phyloP scores from a whole-genome alignment of 2,329 filamentous ascomycete species.

The Trichoderma oligosporum region DNA sequence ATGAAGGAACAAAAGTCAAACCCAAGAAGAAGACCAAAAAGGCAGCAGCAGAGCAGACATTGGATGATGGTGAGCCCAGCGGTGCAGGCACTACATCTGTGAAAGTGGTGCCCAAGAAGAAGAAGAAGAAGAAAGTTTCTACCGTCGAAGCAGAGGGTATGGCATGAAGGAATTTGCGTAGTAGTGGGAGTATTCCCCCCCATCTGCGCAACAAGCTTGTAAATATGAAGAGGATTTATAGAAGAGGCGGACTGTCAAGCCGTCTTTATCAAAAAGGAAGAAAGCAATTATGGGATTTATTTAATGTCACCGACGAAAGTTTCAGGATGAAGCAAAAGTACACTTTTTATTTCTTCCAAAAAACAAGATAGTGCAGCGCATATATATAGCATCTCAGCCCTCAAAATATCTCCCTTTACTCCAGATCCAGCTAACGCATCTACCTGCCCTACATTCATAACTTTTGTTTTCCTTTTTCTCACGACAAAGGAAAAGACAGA shows the following conservation, averaged over 20 bases:
- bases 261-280: background rate
- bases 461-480: background rate
- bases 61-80: background rate
- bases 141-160: slow-evolving; percentile 30
- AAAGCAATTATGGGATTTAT: background rate
- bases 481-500: slow-evolving; percentile 6
- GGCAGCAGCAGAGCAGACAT: slow-evolving; percentile 19
- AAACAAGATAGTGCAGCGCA: slow-evolving; percentile 7
- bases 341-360: no score
- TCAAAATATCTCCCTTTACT: slow-evolving; percentile 1
- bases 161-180: slow-evolving; percentile 15
- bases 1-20: slow-evolving; percentile 42
- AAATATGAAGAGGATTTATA: slow-evolving; percentile 6
- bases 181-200: background rate
- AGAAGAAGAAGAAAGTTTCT: slow-evolving; percentile 44
- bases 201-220: background rate
- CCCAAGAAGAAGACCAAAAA: slow-evolving; percentile 39
- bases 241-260: background rate
- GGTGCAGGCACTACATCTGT: background rate
- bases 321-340: no score
- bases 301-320: background rate
- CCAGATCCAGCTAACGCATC: slow-evolving; percentile 12
- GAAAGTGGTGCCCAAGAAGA: slow-evolving; percentile 40
- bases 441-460: slow-evolving; percentile 13
- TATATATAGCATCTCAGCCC: slow-evolving; percentile 11